Evolutionary conservation across 495 filamentous ascomycete species (phyloP), one percentile per base, ranked within the genome.

Genomic region (Staphylotrichum tortipilum): DNA sequence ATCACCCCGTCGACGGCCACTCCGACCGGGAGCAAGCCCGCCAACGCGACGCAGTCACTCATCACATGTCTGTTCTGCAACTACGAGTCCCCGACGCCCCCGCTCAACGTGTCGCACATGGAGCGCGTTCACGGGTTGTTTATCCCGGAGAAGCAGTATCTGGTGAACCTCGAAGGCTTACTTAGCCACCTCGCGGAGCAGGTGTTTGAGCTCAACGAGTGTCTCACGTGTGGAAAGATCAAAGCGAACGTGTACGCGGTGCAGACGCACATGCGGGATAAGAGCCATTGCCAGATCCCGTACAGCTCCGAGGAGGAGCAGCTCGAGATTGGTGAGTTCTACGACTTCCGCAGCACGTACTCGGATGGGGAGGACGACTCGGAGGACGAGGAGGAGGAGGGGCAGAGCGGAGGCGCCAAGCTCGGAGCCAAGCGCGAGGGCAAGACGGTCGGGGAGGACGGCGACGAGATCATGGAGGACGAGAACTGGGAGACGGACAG

Each of bases 211-310:
- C 79, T 89, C 56, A 91, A 94, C 64, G 67, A 74, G 55, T 76
- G 73, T 33, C 68, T 97, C 24, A 87, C 82, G 61, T 99, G 92
- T 63, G 81, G 84, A 56, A 87, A 87, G 56, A 62, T 80, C 23
- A 84, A 87, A 62, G 80, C 81, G 50, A 88, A 81, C 21, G 70
- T 82, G 2, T 77, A 78, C 47, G 89, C 86, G 12, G 77, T 88
- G 31, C 88, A 92, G 53, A 94, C 88, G 0, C 92, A 99, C 65
- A 99, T 99, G 92, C 83, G 84, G 29, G 92, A 99, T 65, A 90
- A 89, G 68, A 82, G 86, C 8, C 92, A 99, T 67, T 96, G 89
- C 73, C 94, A 87, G 78, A 90, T 99, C 53, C 89, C 87, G 1
- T 99, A 94, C 65, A 83, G 85, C 37, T 82, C 80, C 0, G 87